A percentile compares a stretch with the other conserved stretches of the same genome.
Evolutionary conservation across 2,329 filamentous ascomycete genomes (phyloP).

Genomic region (Trichoderma aggressivum): DNA sequence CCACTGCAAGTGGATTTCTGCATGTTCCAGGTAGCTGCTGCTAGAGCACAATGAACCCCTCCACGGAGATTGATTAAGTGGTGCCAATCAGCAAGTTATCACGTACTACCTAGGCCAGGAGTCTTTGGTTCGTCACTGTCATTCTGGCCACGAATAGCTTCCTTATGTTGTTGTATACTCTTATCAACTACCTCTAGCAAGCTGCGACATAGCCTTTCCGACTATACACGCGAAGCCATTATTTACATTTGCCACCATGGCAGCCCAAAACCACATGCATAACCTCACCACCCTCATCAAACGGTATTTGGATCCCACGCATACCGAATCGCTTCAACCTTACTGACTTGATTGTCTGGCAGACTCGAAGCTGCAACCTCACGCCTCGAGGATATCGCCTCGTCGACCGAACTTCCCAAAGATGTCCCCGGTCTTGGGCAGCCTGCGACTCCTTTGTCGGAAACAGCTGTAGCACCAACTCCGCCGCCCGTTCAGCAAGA

Average conservation of each 20-base stretch:
- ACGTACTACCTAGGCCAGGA: background rate
- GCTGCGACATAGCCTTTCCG: background rate
- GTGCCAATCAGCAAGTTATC: slow-evolving; percentile 13
- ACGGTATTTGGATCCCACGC: slow-evolving; percentile 56
- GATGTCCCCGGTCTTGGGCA: slow-evolving; percentile 46
- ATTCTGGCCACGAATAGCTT: slow-evolving; percentile 9
- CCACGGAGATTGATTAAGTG: background rate
- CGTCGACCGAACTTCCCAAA: slow-evolving; percentile 62
- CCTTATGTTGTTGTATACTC: background rate
- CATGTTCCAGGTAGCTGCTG: background rate
- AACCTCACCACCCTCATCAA: slow-evolving; percentile 97
- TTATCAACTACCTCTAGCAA: background rate
- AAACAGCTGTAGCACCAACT: slow-evolving; percentile 31
- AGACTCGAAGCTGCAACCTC: slow-evolving; percentile 97
- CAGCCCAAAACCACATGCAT: slow-evolving; percentile 81
- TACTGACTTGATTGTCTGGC: slow-evolving; percentile 43
- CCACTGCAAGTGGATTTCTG: background rate
- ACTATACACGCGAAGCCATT: background rate
- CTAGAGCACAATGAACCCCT: background rate
- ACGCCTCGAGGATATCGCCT: slow-evolving; percentile 91
- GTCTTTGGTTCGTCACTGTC: slow-evolving; percentile 11
- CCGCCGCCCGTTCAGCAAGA: slow-evolving; percentile 39
- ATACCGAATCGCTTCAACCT: background rate
- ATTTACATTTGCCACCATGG: slow-evolving; percentile 42
- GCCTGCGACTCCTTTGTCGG: slow-evolving; percentile 33